These are phyloP conservation scores for Plectosphaerella cucumerina DNA, from an alignment of 2,329 filamentous ascomycete species.

Conservation along the genomic window DNA sequence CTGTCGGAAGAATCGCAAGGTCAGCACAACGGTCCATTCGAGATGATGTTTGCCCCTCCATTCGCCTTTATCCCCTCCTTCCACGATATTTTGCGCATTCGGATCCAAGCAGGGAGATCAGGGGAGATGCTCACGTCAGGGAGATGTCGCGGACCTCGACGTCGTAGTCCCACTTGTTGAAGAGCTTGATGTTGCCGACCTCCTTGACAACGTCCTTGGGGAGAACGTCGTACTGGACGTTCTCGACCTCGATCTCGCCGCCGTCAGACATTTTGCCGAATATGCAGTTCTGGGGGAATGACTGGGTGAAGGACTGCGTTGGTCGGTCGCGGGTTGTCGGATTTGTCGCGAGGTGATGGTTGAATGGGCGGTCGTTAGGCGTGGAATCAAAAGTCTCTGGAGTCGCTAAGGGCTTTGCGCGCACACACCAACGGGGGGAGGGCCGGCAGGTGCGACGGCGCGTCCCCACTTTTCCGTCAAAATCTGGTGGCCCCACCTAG, in stretches of 20 bases:
- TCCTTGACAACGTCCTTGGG: constrained; percentile 90
- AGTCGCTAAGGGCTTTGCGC: neutral
- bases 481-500: neutral
- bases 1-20: constrained; percentile 41
- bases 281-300: constrained; percentile 9
- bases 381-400: neutral
- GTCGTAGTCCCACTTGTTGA: constrained; percentile 98
- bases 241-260: constrained; percentile 91
- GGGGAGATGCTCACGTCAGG: constrained; percentile 64
- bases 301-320: constrained; percentile 12
- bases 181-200: constrained; percentile 91
- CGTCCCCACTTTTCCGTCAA: neutral
- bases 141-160: constrained; percentile 99
- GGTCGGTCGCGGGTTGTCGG: constrained; percentile 12
- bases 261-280: constrained; percentile 78
- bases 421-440: neutral
- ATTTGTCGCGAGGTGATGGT: constrained; percentile 2
- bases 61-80: neutral
- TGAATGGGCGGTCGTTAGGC: neutral
- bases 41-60: too few species aligned
- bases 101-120: neutral
- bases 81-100: neutral
- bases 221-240: constrained; percentile 73
- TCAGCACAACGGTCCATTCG: constrained; percentile 22
- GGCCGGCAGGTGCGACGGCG: neutral